phyloP scores from a whole-genome alignment of 1,284 basidiomycete species.

The Ustilago hordei region DNA sequence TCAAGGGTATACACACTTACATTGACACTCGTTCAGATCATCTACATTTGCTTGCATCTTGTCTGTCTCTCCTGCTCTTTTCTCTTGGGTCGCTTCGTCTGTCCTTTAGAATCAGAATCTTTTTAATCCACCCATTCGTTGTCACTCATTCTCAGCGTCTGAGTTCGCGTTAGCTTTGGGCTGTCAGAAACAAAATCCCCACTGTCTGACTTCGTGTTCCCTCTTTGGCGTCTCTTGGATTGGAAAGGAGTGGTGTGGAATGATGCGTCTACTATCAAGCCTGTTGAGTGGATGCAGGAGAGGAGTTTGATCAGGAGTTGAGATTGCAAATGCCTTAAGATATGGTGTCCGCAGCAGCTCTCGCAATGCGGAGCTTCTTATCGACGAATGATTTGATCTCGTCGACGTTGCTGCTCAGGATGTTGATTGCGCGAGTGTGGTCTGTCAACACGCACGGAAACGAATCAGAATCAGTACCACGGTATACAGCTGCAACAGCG shows the following conservation, averaged over 20 bases:
- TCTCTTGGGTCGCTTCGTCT: slow-evolving; percentile 7
- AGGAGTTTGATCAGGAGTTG: neutral
- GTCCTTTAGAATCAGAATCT: neutral
- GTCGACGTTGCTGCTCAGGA: slow-evolving; percentile 20
- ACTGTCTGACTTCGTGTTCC: neutral
- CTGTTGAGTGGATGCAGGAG: no score
- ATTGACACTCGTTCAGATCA: neutral
- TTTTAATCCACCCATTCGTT: slow-evolving; percentile 11
- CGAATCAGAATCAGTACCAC: neutral
- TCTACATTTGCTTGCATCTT: slow-evolving; percentile 7
- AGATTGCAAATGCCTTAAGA: neutral
- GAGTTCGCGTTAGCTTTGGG: neutral
- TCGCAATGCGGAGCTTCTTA: slow-evolving; percentile 11
- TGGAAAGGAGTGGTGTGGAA: neutral
- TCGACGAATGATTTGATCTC: slow-evolving; percentile 33
- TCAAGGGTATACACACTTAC: neutral
- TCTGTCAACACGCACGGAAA: slow-evolving; percentile 7
- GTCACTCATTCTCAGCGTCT: neutral
- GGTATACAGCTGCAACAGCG: neutral
- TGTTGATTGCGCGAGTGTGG: slow-evolving; percentile 28
- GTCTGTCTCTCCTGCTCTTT: slow-evolving; percentile 8
- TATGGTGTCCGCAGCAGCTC: neutral
- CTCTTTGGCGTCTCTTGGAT: neutral
- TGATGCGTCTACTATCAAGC: no score
- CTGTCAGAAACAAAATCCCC: neutral